Base-by-base conservation (phyloP, 2,329 filamentous ascomycete genomes). In the Calonectria leucothoes region DNA sequence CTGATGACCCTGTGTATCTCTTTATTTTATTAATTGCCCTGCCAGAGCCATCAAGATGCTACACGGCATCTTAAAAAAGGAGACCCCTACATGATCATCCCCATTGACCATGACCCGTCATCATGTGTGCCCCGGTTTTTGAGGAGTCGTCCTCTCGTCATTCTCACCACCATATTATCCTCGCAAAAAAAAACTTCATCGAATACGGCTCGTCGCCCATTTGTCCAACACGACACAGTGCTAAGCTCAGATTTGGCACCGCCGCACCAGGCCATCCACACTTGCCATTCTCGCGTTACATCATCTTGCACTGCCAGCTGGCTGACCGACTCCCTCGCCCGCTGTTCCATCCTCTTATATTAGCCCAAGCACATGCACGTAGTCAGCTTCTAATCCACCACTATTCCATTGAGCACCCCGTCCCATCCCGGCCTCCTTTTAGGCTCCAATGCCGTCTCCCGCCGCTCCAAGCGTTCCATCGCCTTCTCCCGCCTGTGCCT, bases 401-500 rank as follows among this genome's bases (percentile, higher is more conserved):
- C 59, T 29, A 35, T 64, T 37, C 37, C 29, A 63, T 64, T 55
- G 70, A 66, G 49, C 20, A 42, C 25, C 55, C 64, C 52, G 31
- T 69, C 31, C 59, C 68, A 42, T 71, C 48, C 64, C 64, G 57
- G 25, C 45, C 27, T 61, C 29, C n/a, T n/a, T 39, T 69, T 69
- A 69, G 67, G 63, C 29, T 66, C 37, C 75, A 42, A 67, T 29
- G 25, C 70, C 31, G 51, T 73, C 57, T 20, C 66, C 66, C 14
- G 45, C 48, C 23, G 71, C 65, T 63, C 51, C 71, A 27, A 49
- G 29, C 31, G 5, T 52, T 33, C 57, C 64, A 31, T 57, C 57
- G 5, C n/a, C 69, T 17, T 78, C 78, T 37, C 63, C 42, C n/a
- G 63, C 71, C 61, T 82, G 83, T 20, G 63, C 71, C 61, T 82